Base-by-base conservation (phyloP, 2,329 filamentous ascomycete species). In the Aspergillus melleus region DNA sequence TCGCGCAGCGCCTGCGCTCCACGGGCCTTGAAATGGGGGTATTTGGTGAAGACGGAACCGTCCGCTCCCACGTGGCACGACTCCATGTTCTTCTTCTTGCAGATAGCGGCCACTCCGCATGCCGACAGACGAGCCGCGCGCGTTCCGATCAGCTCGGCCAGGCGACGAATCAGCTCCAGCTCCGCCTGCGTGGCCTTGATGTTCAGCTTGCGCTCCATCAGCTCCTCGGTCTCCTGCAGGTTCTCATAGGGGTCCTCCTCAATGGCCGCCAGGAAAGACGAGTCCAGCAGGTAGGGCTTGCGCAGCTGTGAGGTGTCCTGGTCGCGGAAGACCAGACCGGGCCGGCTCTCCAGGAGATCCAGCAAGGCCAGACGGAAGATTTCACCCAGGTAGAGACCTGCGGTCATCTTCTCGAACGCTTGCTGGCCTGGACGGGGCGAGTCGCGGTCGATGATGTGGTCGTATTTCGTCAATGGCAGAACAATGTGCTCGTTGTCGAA, bases 1-100 rank as follows among this genome's bases (percentile, higher is more conserved):
- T 99, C 95, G 57, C 91, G 88, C 55, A 99, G 85, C 29, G 95
- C 95, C 75, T 89, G 84, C 14, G 95, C 94, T 58, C 94, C 93
- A 57, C 95, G 90, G 59, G 88, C 86, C 84, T 97, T 97, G 86
- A 99, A 99, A 80, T 96, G 90, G 12, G 95, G 95, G 80, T 99
- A 99, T 77, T 98, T 98, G 84, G 96, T 97, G 83, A 99, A 99
- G 57, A 99, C 94, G 19, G 91, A 96, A 42, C 95, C 95, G 74
- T 99, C 95, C 54, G 95, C 95, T 70, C 95, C 95, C 47, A 99
- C 95, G 77, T 98, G 95, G 81, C 91, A 96, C 42, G 86, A 84
- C 72, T 90, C 80, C 77, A 93, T 94, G 67, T 86, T 85, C 86
- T 97, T 98, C 88, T 98, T 98, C 81, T 89, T 96, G 85, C 90